These are phyloP conservation scores for Aspergillus felis DNA, from an alignment of 2,329 filamentous ascomycete genomes.

Conservation along the genomic window DNA sequence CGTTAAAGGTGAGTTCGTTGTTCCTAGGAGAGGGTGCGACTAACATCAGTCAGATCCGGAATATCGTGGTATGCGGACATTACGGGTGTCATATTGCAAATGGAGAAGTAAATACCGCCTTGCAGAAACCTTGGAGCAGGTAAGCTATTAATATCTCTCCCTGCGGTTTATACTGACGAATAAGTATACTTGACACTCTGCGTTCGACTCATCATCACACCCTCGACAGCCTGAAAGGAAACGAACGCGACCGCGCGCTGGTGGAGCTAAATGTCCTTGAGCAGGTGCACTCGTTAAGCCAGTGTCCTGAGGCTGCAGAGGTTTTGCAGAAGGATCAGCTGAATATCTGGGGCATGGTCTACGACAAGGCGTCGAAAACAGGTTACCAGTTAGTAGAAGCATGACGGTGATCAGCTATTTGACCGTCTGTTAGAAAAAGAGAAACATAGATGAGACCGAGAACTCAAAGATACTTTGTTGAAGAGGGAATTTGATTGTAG, in stretches of 20 bases:
- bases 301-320: conserved; percentile 10
- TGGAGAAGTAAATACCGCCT: conserved; percentile 8
- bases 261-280: conserved; percentile 20
- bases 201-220: conserved; percentile 6
- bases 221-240: conserved; percentile 7
- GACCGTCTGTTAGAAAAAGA: no score
- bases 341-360: conserved; percentile 15
- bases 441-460: no score
- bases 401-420: not conserved
- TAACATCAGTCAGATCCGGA: conserved; percentile 6
- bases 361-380: conserved; percentile 4
- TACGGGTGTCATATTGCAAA: conserved; percentile 18
- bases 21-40: not conserved
- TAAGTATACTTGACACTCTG: conserved; percentile 14
- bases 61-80: conserved; percentile 20
- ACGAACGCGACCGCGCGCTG: conserved; percentile 12
- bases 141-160: not conserved
- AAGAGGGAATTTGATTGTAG: no score
- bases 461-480: no score
- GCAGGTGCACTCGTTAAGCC: conserved; percentile 13
- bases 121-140: conserved; percentile 17
- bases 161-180: not conserved
- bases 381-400: not conserved
- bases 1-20: conserved; percentile 5
- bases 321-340: conserved; percentile 7